phyloP scores from a whole-genome alignment of 768 basidiomycete genomes.

The Dendrothele bispora region DNA sequence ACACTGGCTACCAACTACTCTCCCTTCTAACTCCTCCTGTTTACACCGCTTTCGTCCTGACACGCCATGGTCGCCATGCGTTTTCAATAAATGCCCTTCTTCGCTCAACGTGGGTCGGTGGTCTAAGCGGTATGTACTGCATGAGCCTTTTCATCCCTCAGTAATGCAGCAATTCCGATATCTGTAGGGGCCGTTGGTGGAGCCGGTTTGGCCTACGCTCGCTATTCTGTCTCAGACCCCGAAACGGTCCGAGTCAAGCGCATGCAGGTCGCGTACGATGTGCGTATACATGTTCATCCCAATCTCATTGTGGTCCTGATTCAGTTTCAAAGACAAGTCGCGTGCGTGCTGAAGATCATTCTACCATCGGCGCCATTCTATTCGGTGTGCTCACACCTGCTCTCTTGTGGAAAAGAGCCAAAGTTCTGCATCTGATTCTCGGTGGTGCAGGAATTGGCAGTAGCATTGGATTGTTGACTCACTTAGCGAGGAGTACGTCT shows the following conservation, averaged over 20 bases:
- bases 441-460: slow-evolving; percentile 73
- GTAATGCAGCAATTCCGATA: slow-evolving; percentile 1
- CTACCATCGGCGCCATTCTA: slow-evolving; percentile 71
- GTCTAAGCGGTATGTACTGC: slow-evolving; percentile 48
- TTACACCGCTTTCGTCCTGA: slow-evolving; percentile 54
- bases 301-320: background rate
- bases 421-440: slow-evolving; percentile 58
- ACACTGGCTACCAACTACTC: slow-evolving; percentile 63
- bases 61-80: slow-evolving; percentile 52
- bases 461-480: slow-evolving; percentile 56
- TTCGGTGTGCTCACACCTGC: slow-evolving; percentile 66
- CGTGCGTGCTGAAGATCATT: slow-evolving; percentile 69
- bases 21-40: slow-evolving; percentile 64
- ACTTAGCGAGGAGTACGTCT: slow-evolving; percentile 51
- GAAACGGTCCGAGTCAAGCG: slow-evolving; percentile 49
- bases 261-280: slow-evolving; percentile 58
- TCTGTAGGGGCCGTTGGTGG: slow-evolving; percentile 46
- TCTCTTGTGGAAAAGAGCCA: slow-evolving; percentile 70
- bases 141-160: background rate
- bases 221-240: slow-evolving; percentile 54
- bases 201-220: slow-evolving; percentile 60
- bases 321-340: slow-evolving; percentile 44
- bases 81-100: slow-evolving; percentile 63
- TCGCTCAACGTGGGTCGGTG: slow-evolving; percentile 74
- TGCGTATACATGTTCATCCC: slow-evolving; percentile 26